These are phyloP conservation scores for Mycena citricolor DNA, from an alignment of 1,284 basidiomycete genomes.

Conservation along the genomic window DNA sequence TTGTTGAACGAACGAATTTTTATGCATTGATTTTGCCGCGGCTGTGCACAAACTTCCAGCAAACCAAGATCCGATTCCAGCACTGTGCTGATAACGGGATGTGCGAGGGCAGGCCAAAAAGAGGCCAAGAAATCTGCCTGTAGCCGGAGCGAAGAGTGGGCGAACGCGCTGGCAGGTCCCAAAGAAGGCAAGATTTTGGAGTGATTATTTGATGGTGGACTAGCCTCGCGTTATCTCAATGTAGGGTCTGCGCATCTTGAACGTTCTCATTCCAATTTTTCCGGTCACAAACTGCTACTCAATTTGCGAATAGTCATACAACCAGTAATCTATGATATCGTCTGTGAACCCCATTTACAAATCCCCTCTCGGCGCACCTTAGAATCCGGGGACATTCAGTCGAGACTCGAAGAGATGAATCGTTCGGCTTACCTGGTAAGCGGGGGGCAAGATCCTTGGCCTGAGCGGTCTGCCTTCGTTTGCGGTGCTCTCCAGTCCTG, in stretches of 20 bases:
- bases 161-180: not conserved
- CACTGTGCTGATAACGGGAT: too few relatives aligned
- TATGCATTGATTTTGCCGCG: too few relatives aligned
- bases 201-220: too few relatives aligned
- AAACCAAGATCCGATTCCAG: too few relatives aligned
- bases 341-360: slow-evolving; percentile 11
- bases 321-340: too few relatives aligned
- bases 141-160: not conserved
- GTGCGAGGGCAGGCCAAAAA: too few relatives aligned
- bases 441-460: slow-evolving; percentile 57
- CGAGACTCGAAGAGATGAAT: not conserved
- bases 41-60: too few relatives aligned
- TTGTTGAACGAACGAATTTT: slow-evolving; percentile 75
- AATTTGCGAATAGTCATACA: not conserved
- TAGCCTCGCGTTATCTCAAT: too few relatives aligned
- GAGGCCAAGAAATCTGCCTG: not conserved
- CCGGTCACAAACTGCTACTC: too few relatives aligned
- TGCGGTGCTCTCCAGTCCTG: slow-evolving; percentile 57
- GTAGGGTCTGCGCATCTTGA: too few relatives aligned
- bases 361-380: slow-evolving; percentile 18
- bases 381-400: not conserved
- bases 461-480: slow-evolving; percentile 53
- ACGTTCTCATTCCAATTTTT: too few relatives aligned
- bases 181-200: too few relatives aligned
- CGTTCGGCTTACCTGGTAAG: slow-evolving; percentile 55